A percentile compares a stretch with the other conserved stretches of the same genome.
phyloP scores from a whole-genome alignment of 768 basidiomycete genomes.

The Dioszegia crocea region DNA sequence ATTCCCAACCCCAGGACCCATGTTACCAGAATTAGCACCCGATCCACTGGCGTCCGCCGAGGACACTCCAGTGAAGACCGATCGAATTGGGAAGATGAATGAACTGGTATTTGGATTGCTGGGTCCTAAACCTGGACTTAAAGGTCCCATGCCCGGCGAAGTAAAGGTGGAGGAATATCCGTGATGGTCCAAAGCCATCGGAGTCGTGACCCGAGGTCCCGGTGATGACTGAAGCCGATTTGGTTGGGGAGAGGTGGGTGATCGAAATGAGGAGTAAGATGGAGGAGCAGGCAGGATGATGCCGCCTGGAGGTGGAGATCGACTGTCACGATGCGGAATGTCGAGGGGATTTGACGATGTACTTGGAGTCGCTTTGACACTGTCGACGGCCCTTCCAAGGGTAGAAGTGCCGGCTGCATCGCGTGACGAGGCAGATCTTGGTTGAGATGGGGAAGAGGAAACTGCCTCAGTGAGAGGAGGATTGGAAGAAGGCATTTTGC shows the following conservation, averaged over 20 bases:
- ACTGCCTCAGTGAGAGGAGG: not conserved
- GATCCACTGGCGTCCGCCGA: slow-evolving; percentile 2
- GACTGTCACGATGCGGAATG: not conserved
- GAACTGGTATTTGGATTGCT: slow-evolving; percentile 8
- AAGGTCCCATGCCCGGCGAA: slow-evolving; percentile 12
- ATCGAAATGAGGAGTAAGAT: not conserved
- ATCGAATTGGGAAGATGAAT: slow-evolving; percentile 37
- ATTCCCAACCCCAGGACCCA: not conserved
- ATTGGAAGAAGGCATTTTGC: no score
- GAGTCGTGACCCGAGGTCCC: not conserved
- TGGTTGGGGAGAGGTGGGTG: not conserved
- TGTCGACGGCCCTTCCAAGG: no score
- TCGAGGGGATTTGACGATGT: not conserved
- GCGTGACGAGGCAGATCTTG: slow-evolving; percentile 5
- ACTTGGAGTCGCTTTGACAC: no score
- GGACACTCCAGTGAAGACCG: slow-evolving; percentile 22
- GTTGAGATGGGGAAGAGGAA: not conserved
- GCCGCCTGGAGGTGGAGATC: not conserved
- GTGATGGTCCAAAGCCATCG: not conserved
- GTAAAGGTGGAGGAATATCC: slow-evolving; percentile 6
- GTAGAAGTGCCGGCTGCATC: not conserved
- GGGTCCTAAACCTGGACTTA: slow-evolving; percentile 9
- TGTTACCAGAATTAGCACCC: not conserved
- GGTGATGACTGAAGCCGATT: not conserved
- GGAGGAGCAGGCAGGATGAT: not conserved